Evolutionary conservation across 2,329 filamentous ascomycete genomes (phyloP), one percentile per base, ranked within the genome.

Genomic region (Xylaria polymorpha): DNA sequence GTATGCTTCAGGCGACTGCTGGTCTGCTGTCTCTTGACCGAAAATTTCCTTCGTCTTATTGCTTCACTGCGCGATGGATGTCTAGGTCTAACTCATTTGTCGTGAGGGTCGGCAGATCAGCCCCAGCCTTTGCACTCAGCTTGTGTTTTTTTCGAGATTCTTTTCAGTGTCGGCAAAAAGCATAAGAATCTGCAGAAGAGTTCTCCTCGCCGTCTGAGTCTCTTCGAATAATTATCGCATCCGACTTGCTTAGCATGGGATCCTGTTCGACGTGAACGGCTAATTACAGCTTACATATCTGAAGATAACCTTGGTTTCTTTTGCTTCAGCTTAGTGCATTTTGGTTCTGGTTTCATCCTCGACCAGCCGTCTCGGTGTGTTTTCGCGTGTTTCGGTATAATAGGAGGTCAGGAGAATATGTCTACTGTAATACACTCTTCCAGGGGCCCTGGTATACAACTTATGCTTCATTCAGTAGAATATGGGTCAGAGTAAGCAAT

Each of bases 121-220:
- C 32, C 8, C 32, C 29, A n/a, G 29, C 12, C 18, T 39, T 55
- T 29, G 35, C 15, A 10, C 2, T 56, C 18, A 14, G 8, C 14
- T 12, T 41, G 35, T 56, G n/a, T 15, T 8, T 39, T 39, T 41
- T 56, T 8, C n/a, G 14, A 60, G 25, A 61, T n/a, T n/a, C n/a
- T 39, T 51, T 2, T 61, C 58, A 1, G 58, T 37, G n/a, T 61
- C 58, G 5, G 44, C 32, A 25, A 61, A 39, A 39, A 61, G 58
- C 12, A 51, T 10, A 1, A 53, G 12, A 12, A 61, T 53, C 29
- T 61, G 58, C 5, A 39, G 18, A 14, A 61, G 25, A 4, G 32
- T 20, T 1, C 22, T 10, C 25, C 18, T 61, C 4, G 59, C 59
- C 4, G 43, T n/a, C 7, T 25, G 14, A n/a, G 15, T 41, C 44